These are phyloP conservation scores for Cryptococcus sp. DNA, from an alignment of 1,284 basidiomycete genomes.

Conservation along the genomic window DNA sequence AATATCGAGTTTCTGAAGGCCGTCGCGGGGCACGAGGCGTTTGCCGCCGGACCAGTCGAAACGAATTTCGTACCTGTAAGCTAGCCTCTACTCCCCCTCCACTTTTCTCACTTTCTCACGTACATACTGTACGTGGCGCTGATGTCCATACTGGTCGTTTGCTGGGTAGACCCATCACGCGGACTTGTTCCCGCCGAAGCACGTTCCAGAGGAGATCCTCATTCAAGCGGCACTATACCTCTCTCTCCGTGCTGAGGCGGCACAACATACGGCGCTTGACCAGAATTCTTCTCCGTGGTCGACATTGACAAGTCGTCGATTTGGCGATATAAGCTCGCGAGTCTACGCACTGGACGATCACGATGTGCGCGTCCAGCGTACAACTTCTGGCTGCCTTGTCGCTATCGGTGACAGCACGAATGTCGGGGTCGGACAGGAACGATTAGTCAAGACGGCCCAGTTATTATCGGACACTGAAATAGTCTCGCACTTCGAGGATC, in stretches of 20 bases:
- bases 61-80: slow-evolving; percentile 85
- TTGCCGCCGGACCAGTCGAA: slow-evolving; percentile 80
- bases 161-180: slow-evolving; percentile 69
- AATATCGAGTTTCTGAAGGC: slow-evolving; percentile 85
- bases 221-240: slow-evolving; percentile 78
- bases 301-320: slow-evolving; percentile 68
- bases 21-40: slow-evolving; percentile 74
- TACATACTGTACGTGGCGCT: not conserved
- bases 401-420: slow-evolving; percentile 8
- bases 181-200: slow-evolving; percentile 68
- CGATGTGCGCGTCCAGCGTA: slow-evolving; percentile 21
- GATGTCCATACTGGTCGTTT: not conserved
- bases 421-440: slow-evolving; percentile 4
- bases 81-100: slow-evolving; percentile 3
- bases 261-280: slow-evolving; percentile 4
- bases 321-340: slow-evolving; percentile 58
- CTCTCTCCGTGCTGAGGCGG: slow-evolving; percentile 56
- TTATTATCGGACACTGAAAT: slow-evolving; percentile 33
- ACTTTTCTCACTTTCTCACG: not conserved
- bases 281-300: slow-evolving; percentile 59
- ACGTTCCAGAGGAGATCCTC: slow-evolving; percentile 65
- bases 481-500: slow-evolving; percentile 27
- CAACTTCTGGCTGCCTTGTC: slow-evolving; percentile 24
- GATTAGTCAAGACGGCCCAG: slow-evolving; percentile 9
- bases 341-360: slow-evolving; percentile 38